Evolutionary conservation across 306 rosid genomes (phyloP).

Genomic region (Arachis stenosperma): DNA sequence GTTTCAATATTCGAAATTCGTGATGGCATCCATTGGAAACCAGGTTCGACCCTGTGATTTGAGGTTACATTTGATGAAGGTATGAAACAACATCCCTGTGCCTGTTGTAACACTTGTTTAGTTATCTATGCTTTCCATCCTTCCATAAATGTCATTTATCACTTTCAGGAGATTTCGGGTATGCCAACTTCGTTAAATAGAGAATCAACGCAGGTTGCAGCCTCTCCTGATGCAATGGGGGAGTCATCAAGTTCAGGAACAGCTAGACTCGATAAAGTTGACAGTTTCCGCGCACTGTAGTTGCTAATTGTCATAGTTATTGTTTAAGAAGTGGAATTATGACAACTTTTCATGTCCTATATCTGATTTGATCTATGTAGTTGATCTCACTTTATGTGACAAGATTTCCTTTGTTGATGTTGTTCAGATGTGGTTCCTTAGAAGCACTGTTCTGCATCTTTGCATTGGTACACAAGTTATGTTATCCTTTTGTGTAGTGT

Average conservation of each 20-base stretch:
- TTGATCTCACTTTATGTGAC: background rate
- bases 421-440: background rate
- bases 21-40: constrained; percentile 76
- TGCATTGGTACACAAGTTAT: background rate
- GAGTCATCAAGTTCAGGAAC: constrained; percentile 96
- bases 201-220: constrained; percentile 66
- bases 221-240: constrained; percentile 95
- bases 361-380: background rate
- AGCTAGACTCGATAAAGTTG: constrained; percentile 74
- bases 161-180: constrained; percentile 82
- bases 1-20: constrained; percentile 85
- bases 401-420: background rate
- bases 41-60: constrained; percentile 78
- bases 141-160: constrained; percentile 17
- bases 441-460: background rate
- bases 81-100: constrained; percentile 34
- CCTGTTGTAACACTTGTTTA: background rate
- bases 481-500: background rate
- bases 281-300: constrained; percentile 66
- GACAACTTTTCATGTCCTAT: too few species aligned
- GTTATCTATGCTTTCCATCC: constrained; percentile 25
- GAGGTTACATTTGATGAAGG: constrained; percentile 96
- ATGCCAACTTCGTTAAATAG: constrained; percentile 76
- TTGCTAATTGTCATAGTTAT: constrained; percentile 1
- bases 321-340: too few species aligned